Evolutionary conservation across 2,329 filamentous ascomycete genomes (phyloP).

Genomic region (Pestalotiopsis sp.): DNA sequence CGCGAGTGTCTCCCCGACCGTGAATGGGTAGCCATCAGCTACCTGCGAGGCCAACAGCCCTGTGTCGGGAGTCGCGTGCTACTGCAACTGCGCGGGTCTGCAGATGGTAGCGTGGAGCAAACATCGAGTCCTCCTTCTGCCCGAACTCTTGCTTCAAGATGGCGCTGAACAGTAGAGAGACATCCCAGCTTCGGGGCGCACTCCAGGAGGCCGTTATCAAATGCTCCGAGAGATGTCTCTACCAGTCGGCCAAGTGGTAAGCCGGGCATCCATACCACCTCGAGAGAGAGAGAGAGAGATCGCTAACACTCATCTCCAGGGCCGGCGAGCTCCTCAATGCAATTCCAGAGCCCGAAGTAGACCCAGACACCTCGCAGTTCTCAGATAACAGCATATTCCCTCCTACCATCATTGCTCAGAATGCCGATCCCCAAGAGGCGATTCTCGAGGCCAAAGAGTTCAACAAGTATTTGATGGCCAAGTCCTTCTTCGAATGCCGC

Average conservation of each 20-base stretch:
- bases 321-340: conserved; percentile 91
- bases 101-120: background rate
- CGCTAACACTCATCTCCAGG: conserved; percentile 51
- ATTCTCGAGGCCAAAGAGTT: conserved; percentile 77
- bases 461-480: conserved; percentile 84
- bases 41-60: background rate
- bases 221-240: conserved; percentile 92
- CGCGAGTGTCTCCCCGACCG: background rate
- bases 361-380: conserved; percentile 30
- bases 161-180: conserved; percentile 58
- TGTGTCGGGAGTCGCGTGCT: background rate
- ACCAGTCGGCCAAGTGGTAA: conserved; percentile 96
- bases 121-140: background rate
- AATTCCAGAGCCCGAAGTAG: conserved; percentile 57
- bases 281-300: too few species aligned
- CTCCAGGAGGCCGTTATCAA: conserved; percentile 85
- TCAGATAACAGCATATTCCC: conserved; percentile 40
- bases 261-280: background rate
- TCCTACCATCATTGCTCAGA: conserved; percentile 52
- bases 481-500: conserved; percentile 91
- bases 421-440: conserved; percentile 71
- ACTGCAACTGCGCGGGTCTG: background rate
- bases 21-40: background rate
- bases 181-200: conserved; percentile 68
- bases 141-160: conserved; percentile 33